Evolutionary conservation across 768 basidiomycete genomes (phyloP), one percentile per base, ranked within the genome.

Genomic region (Hydnomerulius pinastri): DNA sequence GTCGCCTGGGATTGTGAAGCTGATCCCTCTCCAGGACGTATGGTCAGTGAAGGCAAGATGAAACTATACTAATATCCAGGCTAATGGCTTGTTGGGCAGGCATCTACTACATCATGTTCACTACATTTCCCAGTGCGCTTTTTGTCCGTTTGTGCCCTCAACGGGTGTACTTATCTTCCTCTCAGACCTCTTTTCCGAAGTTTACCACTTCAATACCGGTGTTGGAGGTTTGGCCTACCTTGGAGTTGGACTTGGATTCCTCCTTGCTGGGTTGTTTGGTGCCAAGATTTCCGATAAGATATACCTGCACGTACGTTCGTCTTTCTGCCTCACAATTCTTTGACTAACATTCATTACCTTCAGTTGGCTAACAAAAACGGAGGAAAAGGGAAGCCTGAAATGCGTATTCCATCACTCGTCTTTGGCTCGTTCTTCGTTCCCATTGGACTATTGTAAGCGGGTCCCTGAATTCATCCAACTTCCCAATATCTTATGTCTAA

Each of bases 331-430:
- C n/a, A n/a, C 7, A 29, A 10, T 8, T 27, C 15, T 20, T 52
- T 33, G 38, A 18, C 54, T 47, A 44, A 15, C 36, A 21, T n/a
- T n/a, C n/a, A n/a, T 30, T 24, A 13, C 28, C 7, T 32, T 3
- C 32, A 84, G 83, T 61, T 85, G 33, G 71, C 77, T 15, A 67
- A 71, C 5, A 76, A 69, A 56, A 82, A 82, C 46, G 79, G 77
- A 15, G 88, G 87, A 1, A 73, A 78, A 27, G 83, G 82, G 4
- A 85, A 78, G 52, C 88, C 89, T 0, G 88, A 90, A 64, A 86
- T 82, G 80, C 82, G 88, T 6, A 77, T 90, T n/a, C 89, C 89
- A 6, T 76, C 79, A 1, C 73, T 90, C 4, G 79, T 87, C 62
- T 71, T 89, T 58, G 87, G 87, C 9, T 85, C 86, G 2, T 66